A percentile compares a stretch with the other conserved stretches of the same genome.
phyloP scores from a whole-genome alignment of 352 stramenopile genomes.

The Phytopythium litorale region DNA sequence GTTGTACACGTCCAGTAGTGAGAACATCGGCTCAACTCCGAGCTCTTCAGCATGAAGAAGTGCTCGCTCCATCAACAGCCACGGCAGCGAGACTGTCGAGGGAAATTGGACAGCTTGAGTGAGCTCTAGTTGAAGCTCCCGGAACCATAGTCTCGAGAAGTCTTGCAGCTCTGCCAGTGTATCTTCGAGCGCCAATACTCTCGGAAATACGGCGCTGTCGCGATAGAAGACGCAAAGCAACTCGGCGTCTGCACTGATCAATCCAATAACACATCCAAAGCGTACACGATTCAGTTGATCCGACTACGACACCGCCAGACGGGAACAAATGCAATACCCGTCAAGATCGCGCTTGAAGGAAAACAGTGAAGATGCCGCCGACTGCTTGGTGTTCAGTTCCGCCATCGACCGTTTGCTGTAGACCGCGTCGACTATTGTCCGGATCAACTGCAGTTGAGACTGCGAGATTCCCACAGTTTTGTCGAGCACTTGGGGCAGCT shows the following conservation, averaged over 20 bases:
- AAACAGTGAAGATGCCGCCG: conserved; percentile 31
- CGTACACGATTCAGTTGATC: conserved; percentile 5
- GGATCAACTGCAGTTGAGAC: conserved; percentile 51
- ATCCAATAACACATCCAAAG: not conserved
- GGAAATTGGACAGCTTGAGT: conserved; percentile 70
- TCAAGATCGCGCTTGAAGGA: conserved; percentile 81
- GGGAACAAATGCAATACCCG: conserved; percentile 23
- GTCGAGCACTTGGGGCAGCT: conserved; percentile 29
- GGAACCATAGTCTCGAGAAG: conserved; percentile 76
- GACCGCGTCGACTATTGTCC: conserved; percentile 50
- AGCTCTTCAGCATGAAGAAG: conserved; percentile 21
- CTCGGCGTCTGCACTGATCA: conserved; percentile 56
- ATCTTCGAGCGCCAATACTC: conserved; percentile 50
- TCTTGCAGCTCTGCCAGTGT: conserved; percentile 48
- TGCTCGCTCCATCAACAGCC: conserved; percentile 67
- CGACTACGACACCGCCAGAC: not conserved
- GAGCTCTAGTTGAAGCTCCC: conserved; percentile 79
- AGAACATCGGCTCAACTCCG: conserved; percentile 36
- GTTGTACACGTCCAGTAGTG: conserved; percentile 84
- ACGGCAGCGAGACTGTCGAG: conserved; percentile 78
- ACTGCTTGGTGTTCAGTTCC: conserved; percentile 45
- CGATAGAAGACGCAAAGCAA: conserved; percentile 51
- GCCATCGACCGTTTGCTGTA: conserved; percentile 62
- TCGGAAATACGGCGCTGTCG: conserved; percentile 36
- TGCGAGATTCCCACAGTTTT: conserved; percentile 21